These are phyloP conservation scores for Podaxis sp. DNA, from an alignment of 768 basidiomycete genomes.

Conservation along the genomic window DNA sequence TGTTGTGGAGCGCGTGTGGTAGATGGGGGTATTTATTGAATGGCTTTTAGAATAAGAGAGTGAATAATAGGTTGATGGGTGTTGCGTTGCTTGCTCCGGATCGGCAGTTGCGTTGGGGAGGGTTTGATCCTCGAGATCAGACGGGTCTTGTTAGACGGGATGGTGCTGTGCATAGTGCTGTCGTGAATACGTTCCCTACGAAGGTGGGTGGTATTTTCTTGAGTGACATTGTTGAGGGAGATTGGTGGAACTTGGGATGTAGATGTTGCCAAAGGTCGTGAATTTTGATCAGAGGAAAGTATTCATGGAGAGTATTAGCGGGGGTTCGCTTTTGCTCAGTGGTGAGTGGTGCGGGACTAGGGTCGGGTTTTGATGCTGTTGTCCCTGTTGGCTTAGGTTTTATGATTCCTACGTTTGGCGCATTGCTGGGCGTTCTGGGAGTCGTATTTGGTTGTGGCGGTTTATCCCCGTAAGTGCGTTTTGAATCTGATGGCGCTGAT, in stretches of 20 bases:
- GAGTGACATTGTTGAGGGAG: background rate
- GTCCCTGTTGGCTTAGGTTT: background rate
- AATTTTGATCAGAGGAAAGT: background rate
- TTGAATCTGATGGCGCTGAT: background rate
- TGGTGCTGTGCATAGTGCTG: background rate
- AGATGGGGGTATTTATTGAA: background rate
- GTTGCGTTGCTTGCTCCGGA: background rate
- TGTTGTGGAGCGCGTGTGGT: background rate
- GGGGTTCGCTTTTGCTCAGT: background rate
- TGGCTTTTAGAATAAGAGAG: background rate
- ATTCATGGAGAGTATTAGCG: background rate
- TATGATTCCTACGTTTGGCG: background rate
- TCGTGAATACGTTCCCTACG: background rate
- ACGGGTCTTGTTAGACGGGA: background rate
- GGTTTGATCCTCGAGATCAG: background rate
- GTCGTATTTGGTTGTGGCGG: background rate
- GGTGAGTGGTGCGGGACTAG: background rate
- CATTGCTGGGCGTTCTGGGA: background rate
- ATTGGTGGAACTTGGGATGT: background rate
- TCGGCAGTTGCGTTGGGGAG: background rate
- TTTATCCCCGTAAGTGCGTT: background rate
- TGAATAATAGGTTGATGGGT: conserved; percentile 1
- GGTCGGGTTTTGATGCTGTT: background rate
- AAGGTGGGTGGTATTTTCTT: background rate
- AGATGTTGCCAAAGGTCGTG: background rate